Base-by-base conservation (phyloP, 192 early-diverging fungal genomes). In the Rhizoclosmatium globosum region DNA sequence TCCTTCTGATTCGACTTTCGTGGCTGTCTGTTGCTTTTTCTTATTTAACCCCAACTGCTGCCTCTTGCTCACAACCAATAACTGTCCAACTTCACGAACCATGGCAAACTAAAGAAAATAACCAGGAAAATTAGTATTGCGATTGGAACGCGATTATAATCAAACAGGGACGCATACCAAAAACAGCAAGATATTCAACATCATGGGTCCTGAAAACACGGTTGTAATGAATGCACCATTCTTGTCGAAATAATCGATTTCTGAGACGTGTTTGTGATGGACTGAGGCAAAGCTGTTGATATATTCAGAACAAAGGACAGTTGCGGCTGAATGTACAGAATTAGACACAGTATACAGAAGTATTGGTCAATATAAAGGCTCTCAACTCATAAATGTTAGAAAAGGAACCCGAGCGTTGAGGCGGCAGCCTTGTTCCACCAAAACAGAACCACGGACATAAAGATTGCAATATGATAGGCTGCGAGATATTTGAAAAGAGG, bases 201-300 rank as follows among this genome's bases (percentile, higher is more conserved):
- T 17, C 2, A 84, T 59, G 3, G 83, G 83, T n/a, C 58, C 71
- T 38, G 77, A 80, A 78, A 80, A 81, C 67, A 84, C 67, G 11
- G 81, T 23, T 2, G 77, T 78, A 59, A 81, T 76, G 64, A 84
- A 84, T 47, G 69, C 56, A 17, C 83, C 83, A 48, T 79, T 65
- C 47, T 64, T 59, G 79, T 84, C 83, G 76, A 84, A 84, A 62
- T 84, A 84, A 71, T 84, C 79, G n/a, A 56, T 74, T 50, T 68
- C 19, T 44, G 77, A 74, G 39, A 84, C 43, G 3, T 19, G 21
- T 1, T 41, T 41, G 48, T 74, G 62, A 64, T 84, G 64, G 3
- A 65, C 66, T 31, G 69, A 50, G 4, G 69, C 79, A 2, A 78
- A 58, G 38, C 50, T n/a, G 75, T 84, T 84, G 2, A 84, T n/a